Evolutionary conservation across 352 stramenopile species (phyloP).

Genomic region (Phytophthora meadii): DNA sequence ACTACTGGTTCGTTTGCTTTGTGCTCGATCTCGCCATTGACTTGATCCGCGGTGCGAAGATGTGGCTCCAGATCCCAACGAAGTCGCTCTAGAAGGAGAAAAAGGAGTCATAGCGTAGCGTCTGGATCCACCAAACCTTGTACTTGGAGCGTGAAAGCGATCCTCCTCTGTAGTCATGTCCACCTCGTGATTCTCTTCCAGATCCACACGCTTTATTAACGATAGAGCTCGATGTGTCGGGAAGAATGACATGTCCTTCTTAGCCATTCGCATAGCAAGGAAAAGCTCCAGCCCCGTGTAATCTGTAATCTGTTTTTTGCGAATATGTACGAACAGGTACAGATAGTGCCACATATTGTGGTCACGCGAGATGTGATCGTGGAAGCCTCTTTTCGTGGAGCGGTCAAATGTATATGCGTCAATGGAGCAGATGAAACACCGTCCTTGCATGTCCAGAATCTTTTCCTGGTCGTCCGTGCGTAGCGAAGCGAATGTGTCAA

Average conservation of each 20-base stretch:
- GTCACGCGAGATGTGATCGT: constrained; percentile 75
- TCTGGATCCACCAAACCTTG: constrained; percentile 17
- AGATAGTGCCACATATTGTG: constrained; percentile 89
- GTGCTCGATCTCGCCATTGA: constrained; percentile 17
- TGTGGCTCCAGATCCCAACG: constrained; percentile 14
- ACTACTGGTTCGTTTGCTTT: constrained; percentile 16
- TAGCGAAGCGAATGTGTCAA: constrained; percentile 83
- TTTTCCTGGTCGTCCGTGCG: constrained; percentile 72
- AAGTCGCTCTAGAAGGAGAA: constrained; percentile 22
- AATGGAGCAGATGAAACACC: constrained; percentile 85
- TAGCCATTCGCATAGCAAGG: constrained; percentile 79
- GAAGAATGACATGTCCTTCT: constrained; percentile 81
- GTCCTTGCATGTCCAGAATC: constrained; percentile 67
- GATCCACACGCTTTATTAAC: constrained; percentile 42
- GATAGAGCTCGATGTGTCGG: constrained; percentile 66
- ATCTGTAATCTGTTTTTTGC: constrained; percentile 79
- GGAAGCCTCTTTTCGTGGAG: constrained; percentile 69
- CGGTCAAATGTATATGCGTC: constrained; percentile 83
- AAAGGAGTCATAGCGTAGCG: constrained; percentile 13
- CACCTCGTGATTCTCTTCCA: constrained; percentile 13
- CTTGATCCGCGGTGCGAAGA: constrained; percentile 17
- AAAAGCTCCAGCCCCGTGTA: constrained; percentile 86
- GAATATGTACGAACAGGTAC: constrained; percentile 82
- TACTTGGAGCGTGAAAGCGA: constrained; percentile 24
- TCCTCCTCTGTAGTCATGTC: constrained; percentile 19